Base-by-base conservation (phyloP, 768 basidiomycete genomes). In the Tulasnella sp. region DNA sequence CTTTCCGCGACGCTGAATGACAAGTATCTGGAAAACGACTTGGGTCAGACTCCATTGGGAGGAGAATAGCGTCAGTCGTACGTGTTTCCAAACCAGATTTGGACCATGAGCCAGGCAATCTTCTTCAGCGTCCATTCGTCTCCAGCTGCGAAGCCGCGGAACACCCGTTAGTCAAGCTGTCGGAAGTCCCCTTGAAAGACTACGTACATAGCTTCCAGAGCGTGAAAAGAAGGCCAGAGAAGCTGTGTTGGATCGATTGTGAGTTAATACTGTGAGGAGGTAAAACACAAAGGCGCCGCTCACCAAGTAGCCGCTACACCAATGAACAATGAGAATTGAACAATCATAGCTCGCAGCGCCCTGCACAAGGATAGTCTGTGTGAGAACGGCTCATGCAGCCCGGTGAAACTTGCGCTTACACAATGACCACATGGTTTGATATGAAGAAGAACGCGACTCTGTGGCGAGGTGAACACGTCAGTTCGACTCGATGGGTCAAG, bases 51-150 rank as follows among this genome's bases (percentile, higher is more conserved):
- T 11, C 37, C 70, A 1, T 18, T 26, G 5, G 37, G 29, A 26
- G 51, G 42, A 29, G 10, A 26, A 32, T 16, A 5, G 2, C 23
- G 9, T 23, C 61, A 26, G 18, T 51, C 77, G 46, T 72, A 72
- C 84, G 81, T 87, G 91, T 91, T 92, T 0, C 93, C 93, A 79
- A 94, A 93, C 93, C 93, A 94, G 40, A 95, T 93, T 78, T 94
- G 91, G 2, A 92, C 88, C 91, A 95, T 91, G 13, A 95, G 84
- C 93, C 93, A 95, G 0, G 91, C 88, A 73, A 94, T 94, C 16
- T 86, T 84, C 80, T 86, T 88, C 32, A 86, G 71, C 18, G 82
- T 81, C 86, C 86, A 86, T 35, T 16, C 81, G n/a, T 83, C 84
- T 0, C 82, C 83, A 16, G 84, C 84, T 84, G 78, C 32, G 26